Evolutionary conservation across 73 alveolate species (phyloP), one percentile per base, ranked within the genome.

Genomic region (Symbiodinium pilosum): DNA sequence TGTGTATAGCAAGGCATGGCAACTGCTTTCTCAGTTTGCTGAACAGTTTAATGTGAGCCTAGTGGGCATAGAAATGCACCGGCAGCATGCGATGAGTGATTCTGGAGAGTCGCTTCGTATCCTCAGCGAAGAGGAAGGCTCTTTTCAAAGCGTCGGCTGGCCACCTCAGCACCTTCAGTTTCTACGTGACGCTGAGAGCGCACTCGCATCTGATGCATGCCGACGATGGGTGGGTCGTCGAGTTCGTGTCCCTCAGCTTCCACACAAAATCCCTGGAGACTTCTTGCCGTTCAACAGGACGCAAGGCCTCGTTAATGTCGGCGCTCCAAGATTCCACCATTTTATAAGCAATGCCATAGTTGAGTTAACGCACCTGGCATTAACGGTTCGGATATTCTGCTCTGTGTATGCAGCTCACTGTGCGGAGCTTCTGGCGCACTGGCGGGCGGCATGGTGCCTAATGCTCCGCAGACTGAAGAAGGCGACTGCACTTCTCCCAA

Each of bases 401-500:
- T 26, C 54, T 7, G 18, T 28, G 32, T 77, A 39, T 77, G 54
- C 51, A 4, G 38, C 21, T 4, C 87, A 77, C 16, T 77, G 87
- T 34, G 28, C 51, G 34, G 38, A 77, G n/a, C 43, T 77, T 36
- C 87, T 77, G 24, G 54, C 87, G 51, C 43, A 36, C 87, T 77
- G 87, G 87, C 87, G 51, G 38, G 43, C 87, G 28, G 87, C 87
- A 30, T 77, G 87, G 87, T 77, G 87, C 51, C 43, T 77, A 52
- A 77, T 77, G 87, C 51, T 77, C 26, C 24, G 87, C 21, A 77
- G 87, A 77, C 51, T 77, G 20, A 34, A 52, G 30, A 36, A 77
- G 38, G 87, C 87, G 30, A 77, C 87, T 2, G 54, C 54, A 6
- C 30, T 34, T 36, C 51, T 77, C 38, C 43, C 87, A 36, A 36